Base-by-base conservation (phyloP, 495 filamentous ascomycete species). In the Hypoxylon crocopeplum region DNA sequence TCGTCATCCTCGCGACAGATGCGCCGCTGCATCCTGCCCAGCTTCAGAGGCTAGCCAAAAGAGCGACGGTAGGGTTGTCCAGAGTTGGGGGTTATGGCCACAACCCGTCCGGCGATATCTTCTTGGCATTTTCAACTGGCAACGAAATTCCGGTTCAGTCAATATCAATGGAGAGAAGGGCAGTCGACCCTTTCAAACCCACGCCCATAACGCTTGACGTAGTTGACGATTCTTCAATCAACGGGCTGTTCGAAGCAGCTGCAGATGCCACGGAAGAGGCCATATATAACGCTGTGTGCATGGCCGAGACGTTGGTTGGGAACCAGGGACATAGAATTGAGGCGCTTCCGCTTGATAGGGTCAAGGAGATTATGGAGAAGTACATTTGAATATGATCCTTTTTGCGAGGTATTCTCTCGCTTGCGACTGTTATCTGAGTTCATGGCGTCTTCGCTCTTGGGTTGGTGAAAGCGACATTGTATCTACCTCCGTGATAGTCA, bases 201-300 rank as follows among this genome's bases (percentile, higher is more conserved):
- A 64, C 66, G 5, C 67, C 72, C 29, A 49, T 78, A 22, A 37
- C 56, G 0, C 68, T 79, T 2, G 64, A 76, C 13, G 67, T 78
- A 33, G 48, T 80, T 10, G 76, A 82, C 47, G 79, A 83, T 56
- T 44, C 71, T 15, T 79, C 73, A 0, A 80, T 83, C 41, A 77
- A 82, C 59, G 71, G 71, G 1, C 48, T 82, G 48, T 80, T 83
- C 46, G 75, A 78, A 51, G 79, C 77, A 4, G 73, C 71, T 5
- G 76, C 79, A 1, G 81, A 83, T 41, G 74, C 73, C 0, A 77
- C 76, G 0, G 80, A 84, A 66, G 80, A 84, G 63, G 70, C 78
- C 5, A 79, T 84, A 37, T 75, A 79, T 44, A 84, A 84, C 64
- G 73, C 77, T 34, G 57, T 84, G 1, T 78, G 71, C 32, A 80